These are phyloP conservation scores for Pseudoneurospora amorphoporcata DNA, from an alignment of 495 filamentous ascomycete genomes.

Conservation along the genomic window DNA sequence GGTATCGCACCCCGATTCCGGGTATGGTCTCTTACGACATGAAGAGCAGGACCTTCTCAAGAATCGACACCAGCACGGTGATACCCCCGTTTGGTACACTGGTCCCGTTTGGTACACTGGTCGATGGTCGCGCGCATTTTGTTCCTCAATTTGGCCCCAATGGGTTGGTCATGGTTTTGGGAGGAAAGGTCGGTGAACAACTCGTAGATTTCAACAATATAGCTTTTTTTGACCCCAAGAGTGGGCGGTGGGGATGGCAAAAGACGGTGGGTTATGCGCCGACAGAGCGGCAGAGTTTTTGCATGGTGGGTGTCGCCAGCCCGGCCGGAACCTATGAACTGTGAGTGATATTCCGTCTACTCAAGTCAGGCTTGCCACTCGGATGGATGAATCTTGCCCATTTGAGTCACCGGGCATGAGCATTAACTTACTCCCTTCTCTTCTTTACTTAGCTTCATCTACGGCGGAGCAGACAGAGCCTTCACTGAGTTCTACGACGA, in stretches of 20 bases:
- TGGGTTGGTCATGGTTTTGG: conserved; percentile 28
- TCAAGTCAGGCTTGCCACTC: background rate
- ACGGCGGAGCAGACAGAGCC: no score
- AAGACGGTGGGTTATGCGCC: conserved; percentile 14
- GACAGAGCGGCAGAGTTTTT: conserved; percentile 11
- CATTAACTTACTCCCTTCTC: background rate
- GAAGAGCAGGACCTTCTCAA: conserved; percentile 7
- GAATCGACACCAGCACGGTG: background rate
- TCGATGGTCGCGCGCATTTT: conserved; percentile 16
- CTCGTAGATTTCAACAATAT: conserved; percentile 15
- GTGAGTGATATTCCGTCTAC: conserved; percentile 1
- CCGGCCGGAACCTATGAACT: conserved; percentile 25
- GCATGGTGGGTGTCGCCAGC: conserved; percentile 21
- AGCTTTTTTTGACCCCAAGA: conserved; percentile 27
- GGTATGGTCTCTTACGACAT: conserved; percentile 16
- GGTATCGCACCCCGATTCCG: background rate
- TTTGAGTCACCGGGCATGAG: background rate
- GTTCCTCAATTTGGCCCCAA: conserved; percentile 17
- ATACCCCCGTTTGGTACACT: background rate
- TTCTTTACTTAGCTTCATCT: conserved; percentile 15
- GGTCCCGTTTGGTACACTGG: background rate
- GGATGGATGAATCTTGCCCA: background rate
- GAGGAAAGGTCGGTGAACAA: conserved; percentile 3
- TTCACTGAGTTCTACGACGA: conserved; percentile 10
- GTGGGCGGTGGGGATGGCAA: conserved; percentile 22